Evolutionary conservation across 352 stramenopile genomes (phyloP).

Genomic region (Elongisporangium senticosum): DNA sequence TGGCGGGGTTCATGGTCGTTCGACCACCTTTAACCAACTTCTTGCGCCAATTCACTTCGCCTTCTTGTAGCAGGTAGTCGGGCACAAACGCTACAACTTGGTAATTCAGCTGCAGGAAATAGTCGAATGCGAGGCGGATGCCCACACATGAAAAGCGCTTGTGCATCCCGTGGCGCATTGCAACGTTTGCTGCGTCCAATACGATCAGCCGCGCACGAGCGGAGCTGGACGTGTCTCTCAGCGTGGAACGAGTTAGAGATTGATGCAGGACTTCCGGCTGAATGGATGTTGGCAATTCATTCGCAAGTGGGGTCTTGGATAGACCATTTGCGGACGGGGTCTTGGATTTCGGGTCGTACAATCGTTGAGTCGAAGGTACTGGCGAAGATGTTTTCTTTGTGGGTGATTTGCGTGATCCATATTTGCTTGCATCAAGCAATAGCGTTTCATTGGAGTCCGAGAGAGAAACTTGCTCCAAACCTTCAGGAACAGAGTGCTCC

Average conservation of each 20-base stretch:
- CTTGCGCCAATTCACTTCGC: constrained; percentile 34
- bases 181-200: constrained; percentile 70
- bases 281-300: neutral
- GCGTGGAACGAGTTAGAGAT: neutral
- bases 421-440: neutral
- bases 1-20: constrained; percentile 27
- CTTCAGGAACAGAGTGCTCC: neutral
- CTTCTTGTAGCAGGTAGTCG: constrained; percentile 68
- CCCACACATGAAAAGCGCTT: constrained; percentile 72
- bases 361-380: neutral
- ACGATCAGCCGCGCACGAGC: constrained; percentile 37
- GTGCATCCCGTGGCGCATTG: constrained; percentile 73
- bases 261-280: neutral
- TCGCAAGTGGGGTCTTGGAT: neutral
- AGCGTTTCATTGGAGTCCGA: neutral
- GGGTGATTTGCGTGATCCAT: neutral
- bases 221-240: neutral
- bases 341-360: neutral
- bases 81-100: constrained; percentile 81
- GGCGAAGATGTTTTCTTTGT: neutral
- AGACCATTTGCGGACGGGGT: too few species aligned
- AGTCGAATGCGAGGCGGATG: constrained; percentile 66
- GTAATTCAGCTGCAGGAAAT: constrained; percentile 63
- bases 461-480: neutral
- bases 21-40: constrained; percentile 13